Evolutionary conservation across 164 flowering plant genomes (phyloP).

Genomic region (grape (Vitis vinifera)): DNA sequence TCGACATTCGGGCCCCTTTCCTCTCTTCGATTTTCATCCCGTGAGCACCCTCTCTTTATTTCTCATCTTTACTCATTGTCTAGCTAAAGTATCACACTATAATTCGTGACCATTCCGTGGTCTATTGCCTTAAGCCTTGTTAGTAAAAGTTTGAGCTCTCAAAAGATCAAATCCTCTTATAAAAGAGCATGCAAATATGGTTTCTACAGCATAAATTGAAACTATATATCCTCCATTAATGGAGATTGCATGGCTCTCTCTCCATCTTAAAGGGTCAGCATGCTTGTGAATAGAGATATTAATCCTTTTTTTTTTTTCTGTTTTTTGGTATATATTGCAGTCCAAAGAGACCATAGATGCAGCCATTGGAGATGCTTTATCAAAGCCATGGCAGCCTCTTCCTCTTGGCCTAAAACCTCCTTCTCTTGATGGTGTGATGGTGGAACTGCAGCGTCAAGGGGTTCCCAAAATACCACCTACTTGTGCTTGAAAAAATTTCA

Average conservation of each 20-base stretch:
- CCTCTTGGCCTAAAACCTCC: constrained; percentile 98
- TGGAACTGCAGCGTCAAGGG: constrained; percentile 79
- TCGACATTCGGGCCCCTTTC: constrained; percentile 28
- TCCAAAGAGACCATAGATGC: constrained; percentile 89
- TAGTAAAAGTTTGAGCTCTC: no score
- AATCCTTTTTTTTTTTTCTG: neutral
- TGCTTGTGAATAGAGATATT: no score
- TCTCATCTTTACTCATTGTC: neutral
- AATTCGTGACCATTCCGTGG: no score
- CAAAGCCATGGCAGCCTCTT: constrained; percentile 91
- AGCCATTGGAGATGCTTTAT: constrained; percentile 77
- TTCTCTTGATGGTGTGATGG: constrained; percentile 67
- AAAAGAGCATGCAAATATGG: no score
- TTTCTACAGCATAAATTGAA: no score
- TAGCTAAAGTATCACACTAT: no score
- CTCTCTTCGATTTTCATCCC: constrained; percentile 56
- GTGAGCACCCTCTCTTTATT: constrained; percentile 26
- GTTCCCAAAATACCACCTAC: constrained; percentile 70
- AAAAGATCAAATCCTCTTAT: no score
- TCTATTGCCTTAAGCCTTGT: no score
- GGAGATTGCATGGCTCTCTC: no score
- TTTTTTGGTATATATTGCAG: constrained; percentile 33
- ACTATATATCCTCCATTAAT: no score
- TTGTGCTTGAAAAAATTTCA: constrained; percentile 15
- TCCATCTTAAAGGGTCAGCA: no score